Conservation (phyloP, 805 yeast genomes). For the Yamadazyma sp. region DNA sequence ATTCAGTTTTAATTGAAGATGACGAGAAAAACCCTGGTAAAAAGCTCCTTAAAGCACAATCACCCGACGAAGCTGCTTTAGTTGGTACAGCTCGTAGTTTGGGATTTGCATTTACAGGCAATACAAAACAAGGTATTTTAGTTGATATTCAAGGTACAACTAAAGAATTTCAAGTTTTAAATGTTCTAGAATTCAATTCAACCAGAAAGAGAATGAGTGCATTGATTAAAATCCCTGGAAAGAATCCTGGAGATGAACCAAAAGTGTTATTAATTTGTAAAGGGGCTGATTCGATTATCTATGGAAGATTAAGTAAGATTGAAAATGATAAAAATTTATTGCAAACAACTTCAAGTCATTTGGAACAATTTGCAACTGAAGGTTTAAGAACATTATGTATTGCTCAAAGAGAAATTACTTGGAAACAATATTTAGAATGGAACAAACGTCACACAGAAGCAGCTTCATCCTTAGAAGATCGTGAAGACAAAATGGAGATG, state of each 20-base stretch:
- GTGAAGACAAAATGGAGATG: conserved; percentile 71
- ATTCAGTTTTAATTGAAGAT: conserved; percentile 70
- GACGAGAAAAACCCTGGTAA: conserved; percentile 58
- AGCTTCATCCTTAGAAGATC: conserved; percentile 55
- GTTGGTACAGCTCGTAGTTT: conserved; percentile 78
- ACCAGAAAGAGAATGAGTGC: conserved; percentile 89
- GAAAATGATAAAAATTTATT: conserved; percentile 49
- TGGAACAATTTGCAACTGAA: conserved; percentile 78
- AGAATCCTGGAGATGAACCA: conserved; percentile 37
- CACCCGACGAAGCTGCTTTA: conserved; percentile 85
- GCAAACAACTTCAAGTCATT: conserved; percentile 64
- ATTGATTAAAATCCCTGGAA: conserved; percentile 65
- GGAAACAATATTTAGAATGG: conserved; percentile 66
- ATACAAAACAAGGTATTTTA: conserved; percentile 66
- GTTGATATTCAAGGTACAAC: conserved; percentile 67
- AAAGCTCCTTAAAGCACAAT: conserved; percentile 65
- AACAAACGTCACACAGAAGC: conserved; percentile 60
- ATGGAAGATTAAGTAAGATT: conserved; percentile 51
- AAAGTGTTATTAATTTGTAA: conserved; percentile 70
- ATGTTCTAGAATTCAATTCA: conserved; percentile 74
- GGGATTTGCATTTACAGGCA: conserved; percentile 64
- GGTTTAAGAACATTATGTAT: conserved; percentile 81
- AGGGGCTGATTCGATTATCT: conserved; percentile 83
- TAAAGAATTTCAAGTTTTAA: conserved; percentile 69
- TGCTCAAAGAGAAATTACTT: conserved; percentile 63